Evolutionary conservation across 2,329 filamentous ascomycete genomes (phyloP).

Genomic region (Endoconidiophora laricicola): DNA sequence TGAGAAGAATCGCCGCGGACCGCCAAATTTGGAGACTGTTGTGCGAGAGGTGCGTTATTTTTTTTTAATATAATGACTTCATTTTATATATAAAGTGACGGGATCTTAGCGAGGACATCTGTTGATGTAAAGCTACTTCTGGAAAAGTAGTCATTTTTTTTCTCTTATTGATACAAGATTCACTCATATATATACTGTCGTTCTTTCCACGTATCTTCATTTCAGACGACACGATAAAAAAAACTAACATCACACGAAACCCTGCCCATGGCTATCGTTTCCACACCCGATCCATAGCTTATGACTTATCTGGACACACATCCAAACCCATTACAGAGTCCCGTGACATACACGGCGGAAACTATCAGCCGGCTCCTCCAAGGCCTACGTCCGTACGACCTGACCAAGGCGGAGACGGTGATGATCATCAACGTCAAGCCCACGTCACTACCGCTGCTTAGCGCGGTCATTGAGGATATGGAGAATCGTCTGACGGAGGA

Average conservation of each 20-base stretch:
- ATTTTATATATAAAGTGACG: too few relatives aligned
- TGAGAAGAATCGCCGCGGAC: constrained; percentile 34
- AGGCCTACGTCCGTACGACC: constrained; percentile 36
- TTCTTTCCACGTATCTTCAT: neutral
- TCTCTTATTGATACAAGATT: neutral
- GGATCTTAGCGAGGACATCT: too few relatives aligned
- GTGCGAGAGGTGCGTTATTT: constrained; percentile 41
- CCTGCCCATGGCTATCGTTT: too few relatives aligned
- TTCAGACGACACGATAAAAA: neutral
- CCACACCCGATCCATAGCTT: constrained; percentile 26
- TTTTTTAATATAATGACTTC: neutral
- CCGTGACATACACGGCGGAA: constrained; percentile 33
- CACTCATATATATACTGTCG: neutral
- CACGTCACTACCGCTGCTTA: constrained; percentile 37
- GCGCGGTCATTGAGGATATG: constrained; percentile 50
- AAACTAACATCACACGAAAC: neutral
- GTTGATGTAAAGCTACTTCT: too few relatives aligned
- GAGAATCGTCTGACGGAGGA: constrained; percentile 41
- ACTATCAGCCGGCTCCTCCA: constrained; percentile 38
- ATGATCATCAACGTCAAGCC: constrained; percentile 54
- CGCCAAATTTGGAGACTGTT: constrained; percentile 42
- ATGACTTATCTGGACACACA: constrained; percentile 40
- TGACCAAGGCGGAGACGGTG: constrained; percentile 51
- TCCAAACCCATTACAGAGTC: constrained; percentile 38
- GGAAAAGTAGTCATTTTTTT: neutral